Conservation (phyloP, 352 stramenopile species). For the Peronospora belbahrii region DNA sequence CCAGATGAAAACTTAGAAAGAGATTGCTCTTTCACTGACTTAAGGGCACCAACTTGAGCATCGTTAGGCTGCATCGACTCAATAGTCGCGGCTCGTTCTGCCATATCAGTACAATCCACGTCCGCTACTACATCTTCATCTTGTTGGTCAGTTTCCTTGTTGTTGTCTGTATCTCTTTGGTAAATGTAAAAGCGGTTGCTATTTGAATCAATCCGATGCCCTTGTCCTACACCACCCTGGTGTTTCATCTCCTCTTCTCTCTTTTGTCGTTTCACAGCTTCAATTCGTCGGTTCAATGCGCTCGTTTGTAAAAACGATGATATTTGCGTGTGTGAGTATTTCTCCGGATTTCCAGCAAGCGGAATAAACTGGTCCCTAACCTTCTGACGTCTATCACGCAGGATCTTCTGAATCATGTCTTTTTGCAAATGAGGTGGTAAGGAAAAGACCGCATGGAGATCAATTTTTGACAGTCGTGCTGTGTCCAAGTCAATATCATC, state of each 20-base stretch:
- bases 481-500: conserved; percentile 62
- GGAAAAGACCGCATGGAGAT: conserved; percentile 83
- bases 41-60: conserved; percentile 20
- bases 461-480: conserved; percentile 52
- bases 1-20: conserved; percentile 10
- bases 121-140: conserved; percentile 30
- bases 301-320: conserved; percentile 91
- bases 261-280: conserved; percentile 48
- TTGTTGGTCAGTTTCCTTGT: conserved; percentile 13
- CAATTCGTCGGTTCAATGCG: conserved; percentile 82
- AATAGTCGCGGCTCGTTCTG: conserved; percentile 5
- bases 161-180: conserved; percentile 26
- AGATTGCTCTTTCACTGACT: conserved; percentile 18
- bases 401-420: conserved; percentile 88
- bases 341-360: conserved; percentile 89
- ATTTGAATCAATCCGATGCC: conserved; percentile 75
- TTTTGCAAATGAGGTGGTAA: conserved; percentile 87
- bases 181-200: conserved; percentile 72
- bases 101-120: conserved; percentile 6
- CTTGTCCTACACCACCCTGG: conserved; percentile 23
- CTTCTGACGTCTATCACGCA: conserved; percentile 81
- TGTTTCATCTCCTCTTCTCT: conserved; percentile 42
- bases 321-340: conserved; percentile 94
- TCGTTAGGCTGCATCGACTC: conserved; percentile 13
- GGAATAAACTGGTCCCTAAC: conserved; percentile 93